Evolutionary conservation across 1,284 basidiomycete genomes (phyloP), one percentile per base, ranked within the genome.

Genomic region (Ustilago nuda): DNA sequence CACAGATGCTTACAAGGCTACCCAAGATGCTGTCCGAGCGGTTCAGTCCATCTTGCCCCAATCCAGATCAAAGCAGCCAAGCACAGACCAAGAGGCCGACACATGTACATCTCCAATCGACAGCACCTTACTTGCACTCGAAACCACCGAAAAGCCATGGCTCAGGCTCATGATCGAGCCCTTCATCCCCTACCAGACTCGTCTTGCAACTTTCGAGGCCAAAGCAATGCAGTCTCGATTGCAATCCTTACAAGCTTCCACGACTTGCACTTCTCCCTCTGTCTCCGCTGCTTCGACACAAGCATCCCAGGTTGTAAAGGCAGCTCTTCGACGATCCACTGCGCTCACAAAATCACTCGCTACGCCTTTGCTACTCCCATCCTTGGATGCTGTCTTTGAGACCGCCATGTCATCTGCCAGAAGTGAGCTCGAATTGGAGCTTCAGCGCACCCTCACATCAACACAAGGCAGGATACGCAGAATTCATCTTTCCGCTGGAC

Each of bases 201-300:
- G 66, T 8, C 64, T 77, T 23, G 54, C 71, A 7, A 63, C 59
- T 0, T 69, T 77, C 19, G 75, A 77, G 23, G 71, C 66, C 9
- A 64, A 71, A 30, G 75, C 75, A 7, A 73, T 77, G 75, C 63
- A 67, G 11, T 48, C 56, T 41, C 69, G 69, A 1, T 39, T 73
- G 35, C 51, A 65, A 3, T 15, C 37, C 2, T 41, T 72, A 17
- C 65, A 72, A 37, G 27, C 61, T 23, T 43, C 70, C 8, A 50
- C 52, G 11, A 12, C 61, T 5, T 43, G 65, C 36, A 27, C 54
- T n/a, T 37, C 52, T 4, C 11, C 7, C 1, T 35, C 54, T 6
- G 36, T 73, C 32, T 33, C 61, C 15, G 65, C 46, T 32, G 65
- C 71, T n/a, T 65, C 59, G 3, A 35, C 51, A 11, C 57, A 62